Base-by-base conservation (phyloP, 345 rosid species). In the Mallotus nudiflorus region DNA sequence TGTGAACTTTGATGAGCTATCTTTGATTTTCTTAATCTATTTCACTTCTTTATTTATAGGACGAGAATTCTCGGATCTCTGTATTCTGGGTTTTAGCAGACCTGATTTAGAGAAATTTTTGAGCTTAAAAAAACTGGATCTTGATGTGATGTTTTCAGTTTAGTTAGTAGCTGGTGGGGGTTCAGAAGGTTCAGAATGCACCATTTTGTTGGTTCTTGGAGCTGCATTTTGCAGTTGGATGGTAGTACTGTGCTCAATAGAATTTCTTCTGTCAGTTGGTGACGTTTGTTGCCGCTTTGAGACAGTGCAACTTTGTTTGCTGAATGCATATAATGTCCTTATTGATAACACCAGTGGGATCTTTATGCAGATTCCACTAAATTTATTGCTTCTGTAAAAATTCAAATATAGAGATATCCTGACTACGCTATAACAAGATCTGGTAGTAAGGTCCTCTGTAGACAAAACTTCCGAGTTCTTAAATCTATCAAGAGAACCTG, bases 361-460 rank as follows among this genome's bases (percentile, higher is more conserved):
- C 60, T 51, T 51, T 8, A 51, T 66, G 2, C 18, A 18, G 46
- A 42, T 4, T 42, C 13, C 13, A 12, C 22, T 68, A 28, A 4
- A 16, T 55, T 28, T 48, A 27, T 18, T 4, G 28, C 19, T 42
- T 28, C 8, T 45, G 10, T 44, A n/a, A 46, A n/a, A n/a, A n/a
- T n/a, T n/a, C n/a, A n/a, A n/a, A n/a, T n/a, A n/a, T n/a, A n/a
- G n/a, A n/a, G n/a, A n/a, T n/a, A n/a, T n/a, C n/a, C n/a, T n/a
- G n/a, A n/a, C n/a, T n/a, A n/a, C n/a, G n/a, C n/a, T n/a, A n/a
- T n/a, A n/a, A n/a, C n/a, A n/a, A 46, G 55, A 40, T 69, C 66
- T 46, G 58, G 56, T 69, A 60, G 31, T 31, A n/a, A 58, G 66
- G 50, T 70, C 73, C 73, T 48, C 50, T 60, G 13, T 48, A 33